Conservation (phyloP, 371 early-diverging fungal species). For the Smittium mucronatum region DNA sequence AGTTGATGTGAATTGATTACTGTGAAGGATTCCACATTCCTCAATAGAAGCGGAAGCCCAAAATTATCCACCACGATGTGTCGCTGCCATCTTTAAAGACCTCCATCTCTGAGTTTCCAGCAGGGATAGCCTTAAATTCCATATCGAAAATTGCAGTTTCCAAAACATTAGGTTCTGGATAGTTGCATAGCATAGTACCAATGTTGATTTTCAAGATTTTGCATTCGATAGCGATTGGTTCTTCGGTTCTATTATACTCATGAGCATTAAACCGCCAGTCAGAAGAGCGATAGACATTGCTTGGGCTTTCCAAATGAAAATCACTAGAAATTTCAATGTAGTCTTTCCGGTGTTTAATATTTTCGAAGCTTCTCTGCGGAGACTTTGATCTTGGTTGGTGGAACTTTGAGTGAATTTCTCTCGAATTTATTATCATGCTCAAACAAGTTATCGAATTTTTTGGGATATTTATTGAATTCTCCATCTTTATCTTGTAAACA, state of each 20-base stretch:
- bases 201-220: neutral
- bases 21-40: neutral
- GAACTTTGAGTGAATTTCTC: neutral
- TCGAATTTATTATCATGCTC: neutral
- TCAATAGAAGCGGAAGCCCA: neutral
- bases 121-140: neutral
- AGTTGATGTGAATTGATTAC: neutral
- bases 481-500: conserved; percentile 13
- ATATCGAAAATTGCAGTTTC: neutral
- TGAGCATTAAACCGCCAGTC: neutral
- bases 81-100: neutral
- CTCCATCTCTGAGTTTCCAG: neutral
- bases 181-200: neutral
- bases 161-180: neutral
- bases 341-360: neutral
- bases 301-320: conserved; percentile 8
- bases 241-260: neutral
- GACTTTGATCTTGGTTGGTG: neutral
- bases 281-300: conserved; percentile 4
- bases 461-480: conserved; percentile 18
- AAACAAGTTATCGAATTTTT: neutral
- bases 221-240: neutral
- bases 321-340: neutral
- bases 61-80: neutral
- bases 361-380: neutral